Percentiles rank a stretch among this genome's conserved stretches.
Conservation (phyloP, 78 protist genomes). For the Emiliania huxleyi region DNA sequence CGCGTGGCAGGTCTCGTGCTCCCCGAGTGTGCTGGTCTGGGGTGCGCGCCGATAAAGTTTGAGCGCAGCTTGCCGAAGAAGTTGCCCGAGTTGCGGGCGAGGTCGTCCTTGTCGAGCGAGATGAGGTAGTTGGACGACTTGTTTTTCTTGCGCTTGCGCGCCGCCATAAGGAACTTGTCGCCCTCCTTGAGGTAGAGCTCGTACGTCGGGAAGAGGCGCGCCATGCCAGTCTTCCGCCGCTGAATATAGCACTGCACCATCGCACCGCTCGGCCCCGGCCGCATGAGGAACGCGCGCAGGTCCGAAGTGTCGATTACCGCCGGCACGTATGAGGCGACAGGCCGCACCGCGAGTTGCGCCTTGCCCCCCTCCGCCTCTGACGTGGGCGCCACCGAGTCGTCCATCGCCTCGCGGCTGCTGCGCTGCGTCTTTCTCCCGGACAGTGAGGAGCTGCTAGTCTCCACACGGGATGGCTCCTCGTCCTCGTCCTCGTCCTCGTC, state of each 20-base stretch:
- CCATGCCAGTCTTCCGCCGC: slow-evolving; percentile 25
- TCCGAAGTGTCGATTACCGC: not conserved
- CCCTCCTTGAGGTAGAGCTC: slow-evolving; percentile 45
- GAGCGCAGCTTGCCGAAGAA: slow-evolving; percentile 29
- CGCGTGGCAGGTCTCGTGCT: not conserved
- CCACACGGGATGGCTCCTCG: too few species aligned
- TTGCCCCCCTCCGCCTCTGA: too few species aligned
- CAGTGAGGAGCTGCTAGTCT: too few species aligned
- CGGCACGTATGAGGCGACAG: not conserved
- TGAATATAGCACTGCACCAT: slow-evolving; percentile 40
- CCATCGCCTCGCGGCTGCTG: too few species aligned
- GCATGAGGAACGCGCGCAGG: not conserved
- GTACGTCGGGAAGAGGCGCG: slow-evolving; percentile 51
- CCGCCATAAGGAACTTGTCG: slow-evolving; percentile 44
- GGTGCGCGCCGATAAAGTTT: slow-evolving; percentile 25
- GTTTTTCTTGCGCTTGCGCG: slow-evolving; percentile 56
- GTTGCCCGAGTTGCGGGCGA: slow-evolving; percentile 12
- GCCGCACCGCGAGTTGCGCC: too few species aligned
- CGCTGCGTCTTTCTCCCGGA: too few species aligned
- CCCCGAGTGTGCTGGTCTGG: not conserved
- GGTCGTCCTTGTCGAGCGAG: slow-evolving; percentile 47
- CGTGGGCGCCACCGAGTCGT: too few species aligned
- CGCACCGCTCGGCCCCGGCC: not conserved
- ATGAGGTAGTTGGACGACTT: slow-evolving; percentile 51
- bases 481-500: not conserved